A percentile compares a stretch with the other conserved stretches of the same genome.
phyloP scores from a whole-genome alignment of 148 eudicot species.

The Fagopyrum esculentum region DNA sequence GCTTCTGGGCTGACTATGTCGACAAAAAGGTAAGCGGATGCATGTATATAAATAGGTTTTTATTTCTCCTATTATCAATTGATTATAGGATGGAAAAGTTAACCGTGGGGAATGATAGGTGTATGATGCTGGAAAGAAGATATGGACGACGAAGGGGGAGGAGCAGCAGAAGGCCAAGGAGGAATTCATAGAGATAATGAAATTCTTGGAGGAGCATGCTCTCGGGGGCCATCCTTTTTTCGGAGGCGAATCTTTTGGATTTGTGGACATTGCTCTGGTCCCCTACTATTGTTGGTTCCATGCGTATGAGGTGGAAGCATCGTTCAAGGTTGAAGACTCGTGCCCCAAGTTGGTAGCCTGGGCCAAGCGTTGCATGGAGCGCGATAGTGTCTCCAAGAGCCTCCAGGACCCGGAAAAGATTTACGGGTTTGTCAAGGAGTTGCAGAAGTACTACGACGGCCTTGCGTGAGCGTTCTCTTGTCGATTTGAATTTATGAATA shows the following conservation, averaged over 20 bases:
- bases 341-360: constrained; percentile 33
- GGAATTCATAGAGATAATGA: constrained; percentile 19
- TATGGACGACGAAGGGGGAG: constrained; percentile 30
- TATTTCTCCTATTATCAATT: too few relatives aligned
- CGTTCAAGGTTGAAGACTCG: constrained; percentile 29
- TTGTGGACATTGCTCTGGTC: constrained; percentile 29
- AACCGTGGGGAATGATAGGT: constrained; percentile 17
- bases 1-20: constrained; percentile 53
- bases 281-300: constrained; percentile 36
- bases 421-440: constrained; percentile 8
- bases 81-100: too few relatives aligned
- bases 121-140: constrained; percentile 19
- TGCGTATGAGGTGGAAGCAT: constrained; percentile 23
- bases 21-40: constrained; percentile 34
- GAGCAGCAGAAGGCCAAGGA: constrained; percentile 24
- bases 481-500: too few relatives aligned
- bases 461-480: neutral
- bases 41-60: neutral
- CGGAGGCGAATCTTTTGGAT: constrained; percentile 40
- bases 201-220: constrained; percentile 26
- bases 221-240: constrained; percentile 40
- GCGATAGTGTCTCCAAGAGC: constrained; percentile 34
- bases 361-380: constrained; percentile 38
- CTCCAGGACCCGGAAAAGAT: constrained; percentile 22
- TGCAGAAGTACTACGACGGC: constrained; percentile 7